These are phyloP conservation scores for Tanacetum coccineum DNA, from an alignment of 129 eudicot genomes.

Conservation along the genomic window DNA sequence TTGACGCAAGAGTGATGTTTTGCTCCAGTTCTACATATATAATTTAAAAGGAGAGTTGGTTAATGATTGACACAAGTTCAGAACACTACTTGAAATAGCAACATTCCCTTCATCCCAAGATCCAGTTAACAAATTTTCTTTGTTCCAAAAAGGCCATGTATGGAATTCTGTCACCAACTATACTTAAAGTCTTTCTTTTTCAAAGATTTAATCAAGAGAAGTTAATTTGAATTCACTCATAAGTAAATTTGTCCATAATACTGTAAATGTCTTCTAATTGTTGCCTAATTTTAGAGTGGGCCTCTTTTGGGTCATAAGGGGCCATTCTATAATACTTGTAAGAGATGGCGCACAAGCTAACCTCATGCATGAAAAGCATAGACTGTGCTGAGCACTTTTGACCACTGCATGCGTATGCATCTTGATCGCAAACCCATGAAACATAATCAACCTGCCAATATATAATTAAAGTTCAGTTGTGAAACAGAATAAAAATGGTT, in stretches of 20 bases:
- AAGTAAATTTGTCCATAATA: no score
- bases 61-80: not conserved
- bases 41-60: not conserved
- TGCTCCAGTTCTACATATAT: slow-evolving; percentile 71
- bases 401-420: slow-evolving; percentile 98
- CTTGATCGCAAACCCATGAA: slow-evolving; percentile 99
- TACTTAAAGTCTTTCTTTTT: not conserved
- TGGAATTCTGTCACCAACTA: not conserved
- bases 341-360: slow-evolving; percentile 21
- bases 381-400: slow-evolving; percentile 98
- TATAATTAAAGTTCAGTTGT: slow-evolving; percentile 11
- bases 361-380: slow-evolving; percentile 91
- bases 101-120: not conserved
- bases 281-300: not conserved
- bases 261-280: no score
- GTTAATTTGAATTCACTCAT: not conserved
- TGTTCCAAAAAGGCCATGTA: not conserved
- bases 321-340: not conserved
- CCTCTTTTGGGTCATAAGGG: not conserved
- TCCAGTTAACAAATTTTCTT: slow-evolving; percentile 1
- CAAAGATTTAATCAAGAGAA: not conserved
- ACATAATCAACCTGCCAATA: slow-evolving; percentile 81
- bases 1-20: slow-evolving; percentile 58
- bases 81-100: not conserved
- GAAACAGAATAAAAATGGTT: not conserved